Base-by-base conservation (phyloP, 2,329 filamentous ascomycete species). In the Colletotrichum spaethianum region DNA sequence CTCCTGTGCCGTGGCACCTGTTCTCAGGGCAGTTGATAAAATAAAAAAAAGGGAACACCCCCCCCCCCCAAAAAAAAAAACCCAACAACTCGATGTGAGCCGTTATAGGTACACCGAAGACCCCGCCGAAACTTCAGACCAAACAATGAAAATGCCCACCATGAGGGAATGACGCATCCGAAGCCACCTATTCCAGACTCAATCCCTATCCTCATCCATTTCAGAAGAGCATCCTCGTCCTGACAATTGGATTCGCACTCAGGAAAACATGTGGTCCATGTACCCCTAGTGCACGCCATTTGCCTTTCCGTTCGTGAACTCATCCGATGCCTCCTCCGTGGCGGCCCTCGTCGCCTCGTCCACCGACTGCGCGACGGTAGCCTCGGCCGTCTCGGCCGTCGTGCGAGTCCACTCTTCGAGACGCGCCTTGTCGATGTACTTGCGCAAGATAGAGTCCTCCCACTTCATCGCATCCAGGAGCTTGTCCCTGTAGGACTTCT, bases 391-490 rank as follows among this genome's bases (percentile, higher is more conserved):
- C 38, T 84, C 80, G 28, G 82, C 79, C 8, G 82, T 80, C 16
- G 80, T 80, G 12, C 76, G 79, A 23, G 85, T 81, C 93, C 95
- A 97, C 67, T 92, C 87, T 8, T 91, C 89, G 14, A 98, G 86
- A 46, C 91, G 87, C 70, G 90, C 87, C 79, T 91, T 91, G 67
- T 93, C 89, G 26, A 96, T 86, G 78, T 90, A 90, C 62, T 87
- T 86, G 63, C 86, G 83, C 48, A 98, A 85, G 14, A 88, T 79
- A 72, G 88, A 86, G 78, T 96, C 93, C 82, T 98, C 95, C 69
- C 87, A 86, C 69, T 89, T 86, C 83, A 96, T 93, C 70, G 94
- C 93, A 33, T 91, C 89, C 36, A 92, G 83, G 70, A 97, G 88
- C 69, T 91, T 91, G 69, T 90, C 86, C 70, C 91, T 88, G 76